Evolutionary conservation across 306 rosid genomes (phyloP).

Genomic region (Rosa rugosa): DNA sequence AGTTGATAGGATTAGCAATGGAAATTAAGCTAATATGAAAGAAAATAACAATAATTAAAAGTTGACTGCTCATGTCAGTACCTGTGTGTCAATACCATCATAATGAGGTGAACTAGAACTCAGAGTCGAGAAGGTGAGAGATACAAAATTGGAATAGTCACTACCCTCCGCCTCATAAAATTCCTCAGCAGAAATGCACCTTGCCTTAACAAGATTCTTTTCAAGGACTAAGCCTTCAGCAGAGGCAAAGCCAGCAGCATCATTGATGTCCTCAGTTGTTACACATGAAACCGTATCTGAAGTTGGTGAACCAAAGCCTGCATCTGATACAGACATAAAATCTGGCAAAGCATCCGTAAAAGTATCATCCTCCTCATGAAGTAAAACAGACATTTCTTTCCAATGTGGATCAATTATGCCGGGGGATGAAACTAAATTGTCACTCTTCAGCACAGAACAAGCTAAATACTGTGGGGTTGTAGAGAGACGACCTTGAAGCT

Average conservation of each 20-base stretch:
- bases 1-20: slow-evolving; percentile 28
- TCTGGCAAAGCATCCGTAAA: slow-evolving; percentile 91
- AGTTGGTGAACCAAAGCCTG: slow-evolving; percentile 43
- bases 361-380: slow-evolving; percentile 70
- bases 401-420: slow-evolving; percentile 41
- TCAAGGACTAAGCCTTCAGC: slow-evolving; percentile 54
- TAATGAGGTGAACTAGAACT: slow-evolving; percentile 73
- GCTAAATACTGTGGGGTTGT: slow-evolving; percentile 70
- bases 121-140: slow-evolving; percentile 62
- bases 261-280: slow-evolving; percentile 28
- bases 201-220: slow-evolving; percentile 51
- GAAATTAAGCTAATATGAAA: slow-evolving; percentile 19
- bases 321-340: slow-evolving; percentile 62
- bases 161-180: slow-evolving; percentile 78
- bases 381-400: slow-evolving; percentile 43
- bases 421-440: slow-evolving; percentile 37
- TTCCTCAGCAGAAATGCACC: slow-evolving; percentile 49
- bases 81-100: slow-evolving; percentile 94
- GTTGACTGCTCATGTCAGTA: slow-evolving; percentile 32
- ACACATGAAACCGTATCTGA: slow-evolving; percentile 42
- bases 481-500: slow-evolving; percentile 77
- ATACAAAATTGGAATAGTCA: slow-evolving; percentile 69
- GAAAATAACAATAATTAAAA: slow-evolving; percentile 8
- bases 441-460: slow-evolving; percentile 72
- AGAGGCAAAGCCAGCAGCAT: slow-evolving; percentile 48